Evolutionary conservation across 1,284 basidiomycete genomes (phyloP), one percentile per base, ranked within the genome.

Genomic region (Thelephora terrestris): DNA sequence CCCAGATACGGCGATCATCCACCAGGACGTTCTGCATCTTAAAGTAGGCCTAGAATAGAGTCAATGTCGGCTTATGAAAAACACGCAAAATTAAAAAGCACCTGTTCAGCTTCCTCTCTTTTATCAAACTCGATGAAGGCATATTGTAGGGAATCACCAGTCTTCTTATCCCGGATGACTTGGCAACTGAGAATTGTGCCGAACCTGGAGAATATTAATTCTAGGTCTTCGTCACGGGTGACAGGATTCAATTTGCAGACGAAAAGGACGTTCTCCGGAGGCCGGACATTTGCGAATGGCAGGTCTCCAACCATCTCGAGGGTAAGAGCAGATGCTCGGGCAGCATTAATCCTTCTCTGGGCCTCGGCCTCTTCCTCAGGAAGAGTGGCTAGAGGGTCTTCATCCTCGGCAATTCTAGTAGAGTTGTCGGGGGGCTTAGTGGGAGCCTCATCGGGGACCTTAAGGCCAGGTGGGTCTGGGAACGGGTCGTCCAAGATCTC

Each of bases 21-120:
- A 99, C 89, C 7, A 99, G 72, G 0, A 99, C 95, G 60, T 97
- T 98, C 65, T 99, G 95, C 95, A 99, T 99, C 67, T 98, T 99
- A 71, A 97, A 94, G 66, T 99, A 99, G 14, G 92, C 95, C 83
- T 91, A 53, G 7, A 32, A 47, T 7, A 21, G 21, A 42, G 12
- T 23, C n/a, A 42, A n/a, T 18, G 39, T 42, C 25, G 9, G 37
- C 37, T 16, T 25, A n/a, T 23, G 3, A 7, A 32, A 32, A 16
- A 29, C 7, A 43, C n/a, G 12, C 21, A 37, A 18, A 18, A 23
- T 35, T n/a, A 20, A 24, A 23, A 56, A 71, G 50, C 52, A 91
- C 90, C 77, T 92, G 83, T 63, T 99, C 95, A 1, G 95, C 94
- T 38, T 92, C 85, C 51, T 92, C 89, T 43, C 84, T 72, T 63